These are phyloP conservation scores for Psophocarpus tetragonolobus DNA, from an alignment of 306 rosid species.

Conservation along the genomic window DNA sequence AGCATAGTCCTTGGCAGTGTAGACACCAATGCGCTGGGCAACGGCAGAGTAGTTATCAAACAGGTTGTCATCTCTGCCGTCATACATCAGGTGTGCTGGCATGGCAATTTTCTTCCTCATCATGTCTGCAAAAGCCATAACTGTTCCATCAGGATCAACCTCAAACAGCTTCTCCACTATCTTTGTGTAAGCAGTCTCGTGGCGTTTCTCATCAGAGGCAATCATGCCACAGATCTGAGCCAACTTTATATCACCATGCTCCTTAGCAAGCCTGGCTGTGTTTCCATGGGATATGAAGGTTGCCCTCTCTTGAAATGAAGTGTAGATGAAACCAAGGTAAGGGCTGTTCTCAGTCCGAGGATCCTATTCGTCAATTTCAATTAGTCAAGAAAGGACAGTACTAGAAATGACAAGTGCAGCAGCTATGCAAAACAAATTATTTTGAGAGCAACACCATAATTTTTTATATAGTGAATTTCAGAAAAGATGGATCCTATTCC, in stretches of 20 bases:
- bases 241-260: slow-evolving; percentile 73
- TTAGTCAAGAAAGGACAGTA: neutral
- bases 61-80: slow-evolving; percentile 73
- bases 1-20: slow-evolving; percentile 91
- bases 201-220: slow-evolving; percentile 92
- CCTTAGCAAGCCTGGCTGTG: slow-evolving; percentile 94
- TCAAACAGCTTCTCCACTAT: slow-evolving; percentile 84
- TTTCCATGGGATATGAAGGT: slow-evolving; percentile 92
- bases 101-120: slow-evolving; percentile 90
- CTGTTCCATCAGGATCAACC: slow-evolving; percentile 82
- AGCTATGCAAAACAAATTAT: neutral
- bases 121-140: slow-evolving; percentile 83
- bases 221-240: slow-evolving; percentile 92
- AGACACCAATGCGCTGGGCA: slow-evolving; percentile 84
- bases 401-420: neutral
- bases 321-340: slow-evolving; percentile 86
- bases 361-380: slow-evolving; percentile 53
- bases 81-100: slow-evolving; percentile 95
- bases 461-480: neutral
- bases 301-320: slow-evolving; percentile 94
- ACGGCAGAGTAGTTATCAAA: slow-evolving; percentile 76
- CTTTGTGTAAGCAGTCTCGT: slow-evolving; percentile 91
- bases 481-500: neutral
- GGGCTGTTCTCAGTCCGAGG: slow-evolving; percentile 91
- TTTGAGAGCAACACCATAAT: neutral